A percentile compares a stretch with the other conserved stretches of the same genome.
Evolutionary conservation across 2,329 filamentous ascomycete genomes (phyloP).

Genomic region (Calonectria pteridis): DNA sequence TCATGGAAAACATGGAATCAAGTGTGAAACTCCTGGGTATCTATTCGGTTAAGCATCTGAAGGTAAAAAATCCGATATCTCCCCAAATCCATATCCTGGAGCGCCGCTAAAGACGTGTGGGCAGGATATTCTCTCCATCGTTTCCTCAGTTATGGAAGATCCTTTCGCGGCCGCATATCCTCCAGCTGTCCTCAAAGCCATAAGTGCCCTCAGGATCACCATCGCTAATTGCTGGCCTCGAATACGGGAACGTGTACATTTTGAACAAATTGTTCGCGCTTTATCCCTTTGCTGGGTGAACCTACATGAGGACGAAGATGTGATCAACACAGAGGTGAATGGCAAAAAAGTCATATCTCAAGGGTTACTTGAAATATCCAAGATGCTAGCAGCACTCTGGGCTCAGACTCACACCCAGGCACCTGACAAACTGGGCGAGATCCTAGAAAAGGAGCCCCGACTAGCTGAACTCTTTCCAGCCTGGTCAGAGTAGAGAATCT

Average conservation of each 20-base stretch:
- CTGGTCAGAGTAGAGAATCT: neutral
- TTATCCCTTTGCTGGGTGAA: constrained; percentile 74
- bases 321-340: neutral
- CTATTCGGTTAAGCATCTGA: constrained; percentile 75
- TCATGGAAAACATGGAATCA: constrained; percentile 63
- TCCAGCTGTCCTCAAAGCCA: constrained; percentile 65
- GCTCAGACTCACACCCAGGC: constrained; percentile 21
- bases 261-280: constrained; percentile 73
- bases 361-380: constrained; percentile 36
- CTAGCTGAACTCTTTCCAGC: constrained; percentile 47
- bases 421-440: constrained; percentile 31
- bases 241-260: constrained; percentile 65
- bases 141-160: constrained; percentile 74
- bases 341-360: constrained; percentile 23
- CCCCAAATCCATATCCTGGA: neutral
- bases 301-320: constrained; percentile 58
- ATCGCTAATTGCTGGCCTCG: constrained; percentile 78
- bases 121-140: constrained; percentile 75
- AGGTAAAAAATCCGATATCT: constrained; percentile 55
- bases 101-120: constrained; percentile 24
- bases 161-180: constrained; percentile 73
- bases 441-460: constrained; percentile 42
- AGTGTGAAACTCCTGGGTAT: constrained; percentile 71
- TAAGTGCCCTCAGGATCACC: constrained; percentile 66
- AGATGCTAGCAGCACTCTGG: constrained; percentile 43